These are phyloP conservation scores for Mucor piriformis DNA, from an alignment of 371 early-diverging fungal species.

Conservation along the genomic window DNA sequence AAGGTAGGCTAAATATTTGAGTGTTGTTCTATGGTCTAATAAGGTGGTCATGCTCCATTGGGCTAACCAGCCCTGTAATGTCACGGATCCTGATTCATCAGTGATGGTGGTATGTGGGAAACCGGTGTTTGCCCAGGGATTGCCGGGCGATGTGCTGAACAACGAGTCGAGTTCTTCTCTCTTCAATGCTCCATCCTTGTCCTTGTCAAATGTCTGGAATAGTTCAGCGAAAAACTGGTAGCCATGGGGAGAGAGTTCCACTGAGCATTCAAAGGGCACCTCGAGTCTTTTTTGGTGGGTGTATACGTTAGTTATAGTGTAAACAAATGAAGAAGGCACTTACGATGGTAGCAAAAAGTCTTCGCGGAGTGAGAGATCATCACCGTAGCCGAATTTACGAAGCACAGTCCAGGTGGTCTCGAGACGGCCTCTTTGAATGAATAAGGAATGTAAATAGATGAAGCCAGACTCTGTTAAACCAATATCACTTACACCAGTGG, in stretches of 20 bases:
- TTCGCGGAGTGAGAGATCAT: conserved; percentile 86
- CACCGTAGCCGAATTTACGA: conserved; percentile 94
- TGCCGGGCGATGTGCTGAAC: conserved; percentile 87
- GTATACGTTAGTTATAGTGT: too few relatives aligned
- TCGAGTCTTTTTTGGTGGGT: conserved; percentile 63
- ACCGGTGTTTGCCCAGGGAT: conserved; percentile 85
- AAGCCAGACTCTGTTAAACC: conserved; percentile 92
- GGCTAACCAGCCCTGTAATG: conserved; percentile 94
- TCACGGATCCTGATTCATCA: conserved; percentile 85
- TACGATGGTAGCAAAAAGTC: conserved; percentile 86
- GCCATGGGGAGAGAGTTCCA: conserved; percentile 91
- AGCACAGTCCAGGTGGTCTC: conserved; percentile 98
- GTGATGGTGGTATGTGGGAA: conserved; percentile 93
- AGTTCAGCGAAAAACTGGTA: conserved; percentile 95
- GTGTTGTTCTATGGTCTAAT: conserved; percentile 83
- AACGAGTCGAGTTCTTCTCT: conserved; percentile 81
- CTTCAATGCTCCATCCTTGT: conserved; percentile 94
- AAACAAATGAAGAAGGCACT: too few relatives aligned
- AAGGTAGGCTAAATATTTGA: conserved; percentile 93
- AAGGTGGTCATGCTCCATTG: conserved; percentile 98
- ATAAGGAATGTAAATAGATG: conserved; percentile 88
- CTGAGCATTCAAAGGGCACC: conserved; percentile 87
- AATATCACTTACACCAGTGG: conserved; percentile 80
- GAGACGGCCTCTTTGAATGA: conserved; percentile 93
- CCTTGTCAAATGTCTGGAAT: conserved; percentile 92